Base-by-base conservation (phyloP, 768 basidiomycete species). In the Bullera alba region DNA sequence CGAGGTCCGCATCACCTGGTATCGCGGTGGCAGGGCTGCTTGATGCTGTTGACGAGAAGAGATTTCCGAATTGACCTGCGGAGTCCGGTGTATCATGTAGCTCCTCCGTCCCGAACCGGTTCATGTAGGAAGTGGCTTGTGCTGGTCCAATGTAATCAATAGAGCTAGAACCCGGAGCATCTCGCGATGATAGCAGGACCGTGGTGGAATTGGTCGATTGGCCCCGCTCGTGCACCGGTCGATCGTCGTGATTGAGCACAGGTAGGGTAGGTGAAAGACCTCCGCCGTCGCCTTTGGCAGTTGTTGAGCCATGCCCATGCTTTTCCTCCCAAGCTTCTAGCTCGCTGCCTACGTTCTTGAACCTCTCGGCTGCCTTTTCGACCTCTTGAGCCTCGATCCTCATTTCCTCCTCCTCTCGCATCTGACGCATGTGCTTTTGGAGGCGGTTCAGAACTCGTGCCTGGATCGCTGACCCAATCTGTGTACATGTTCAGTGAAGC, bases 401-500 rank as follows among this genome's bases (percentile, higher is more conserved):
- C 53, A 77, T 80, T 55, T 83, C 81, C 60, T 88, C 88, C 54
- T 80, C 81, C 51, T 66, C 63, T 30, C 80, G 77, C 50, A 90
- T 86, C 75, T 92, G 86, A 56, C 78, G 78, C 42, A 92, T 75
- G 71, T 88, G 87, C 55, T 78, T 56, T 25, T 65, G 59, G 26
- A 97, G 81, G 37, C 87, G 78, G 51, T 80, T 80, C 54, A 90
- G 80, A 56, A 95, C 82, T 46, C 86, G 85, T 62, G 91, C 79
- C 73, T 96, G 93, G 39, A 95, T 85, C 2, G 91, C 87, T 25
- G 83, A 81, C 36, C 89, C 88, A 82, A 87, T 86, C 68, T 70
- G 42, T 21, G n/a, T n/a, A 3, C 12, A 25, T 3, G 14, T 8
- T 50, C 27, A 42, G 30, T 17, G 35, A 22, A 21, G 23, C 29